Percentiles rank a stretch among this genome's conserved stretches.
These are phyloP conservation scores for Tuber borchii DNA, from an alignment of 495 filamentous ascomycete species.

Conservation along the genomic window DNA sequence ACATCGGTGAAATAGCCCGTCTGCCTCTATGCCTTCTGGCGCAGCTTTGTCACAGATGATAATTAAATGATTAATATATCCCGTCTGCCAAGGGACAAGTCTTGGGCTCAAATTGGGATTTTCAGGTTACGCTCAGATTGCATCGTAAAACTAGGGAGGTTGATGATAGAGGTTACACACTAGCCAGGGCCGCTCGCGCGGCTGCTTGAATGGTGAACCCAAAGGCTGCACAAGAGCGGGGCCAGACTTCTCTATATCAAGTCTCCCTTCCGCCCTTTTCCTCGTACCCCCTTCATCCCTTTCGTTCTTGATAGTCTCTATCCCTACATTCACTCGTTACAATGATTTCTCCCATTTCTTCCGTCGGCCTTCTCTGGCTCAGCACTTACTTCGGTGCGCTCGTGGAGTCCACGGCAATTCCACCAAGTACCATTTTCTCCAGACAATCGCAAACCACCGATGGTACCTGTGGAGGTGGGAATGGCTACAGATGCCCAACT, in stretches of 20 bases:
- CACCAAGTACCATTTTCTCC: slow-evolving; percentile 6
- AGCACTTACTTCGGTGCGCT: slow-evolving; percentile 21
- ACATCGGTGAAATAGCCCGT: background rate
- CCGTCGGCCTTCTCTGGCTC: slow-evolving; percentile 15
- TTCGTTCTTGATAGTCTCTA: background rate
- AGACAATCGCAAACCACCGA: slow-evolving; percentile 20
- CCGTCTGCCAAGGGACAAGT: background rate
- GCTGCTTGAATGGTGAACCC: background rate
- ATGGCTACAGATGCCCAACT: slow-evolving; percentile 23
- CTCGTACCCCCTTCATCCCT: background rate
- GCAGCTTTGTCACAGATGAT: background rate
- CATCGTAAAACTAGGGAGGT: background rate
- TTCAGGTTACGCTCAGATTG: background rate
- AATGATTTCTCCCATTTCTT: slow-evolving; percentile 23
- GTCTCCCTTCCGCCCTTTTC: background rate
- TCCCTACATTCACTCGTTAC: background rate
- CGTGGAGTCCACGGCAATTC: slow-evolving; percentile 14
- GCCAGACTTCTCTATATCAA: background rate
- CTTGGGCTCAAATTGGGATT: background rate
- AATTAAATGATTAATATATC: background rate
- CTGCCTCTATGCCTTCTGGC: background rate
- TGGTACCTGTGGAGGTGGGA: slow-evolving; percentile 22
- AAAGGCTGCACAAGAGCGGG: background rate
- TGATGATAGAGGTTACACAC: background rate
- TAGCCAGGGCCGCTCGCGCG: background rate